A percentile compares a stretch with the other conserved stretches of the same genome.
These are phyloP conservation scores for Botrytis deweyae DNA, from an alignment of 2,329 filamentous ascomycete species.

Conservation along the genomic window DNA sequence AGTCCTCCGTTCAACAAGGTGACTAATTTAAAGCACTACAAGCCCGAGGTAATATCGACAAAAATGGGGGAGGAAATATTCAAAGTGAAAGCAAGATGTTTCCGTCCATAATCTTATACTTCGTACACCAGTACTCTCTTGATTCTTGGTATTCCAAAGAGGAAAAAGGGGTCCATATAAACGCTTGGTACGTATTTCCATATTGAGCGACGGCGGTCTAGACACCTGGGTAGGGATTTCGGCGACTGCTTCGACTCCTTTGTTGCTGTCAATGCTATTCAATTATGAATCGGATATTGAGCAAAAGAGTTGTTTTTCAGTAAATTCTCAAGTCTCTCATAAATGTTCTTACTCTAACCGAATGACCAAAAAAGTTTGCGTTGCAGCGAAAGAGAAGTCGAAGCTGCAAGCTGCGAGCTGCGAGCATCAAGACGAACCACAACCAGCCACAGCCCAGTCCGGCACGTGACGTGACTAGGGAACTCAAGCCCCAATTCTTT, in stretches of 20 bases:
- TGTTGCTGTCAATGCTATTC: not conserved
- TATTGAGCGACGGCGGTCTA: not conserved
- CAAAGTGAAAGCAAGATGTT: not conserved
- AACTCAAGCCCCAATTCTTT: not conserved
- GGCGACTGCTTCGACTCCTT: not conserved
- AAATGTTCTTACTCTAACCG: not conserved
- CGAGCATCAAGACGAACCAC: not conserved
- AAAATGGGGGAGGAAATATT: not conserved
- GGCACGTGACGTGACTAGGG: not conserved
- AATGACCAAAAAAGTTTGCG: not conserved
- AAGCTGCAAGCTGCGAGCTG: not conserved
- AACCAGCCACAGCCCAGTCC: not conserved
- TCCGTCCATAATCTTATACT: not conserved
- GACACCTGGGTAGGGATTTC: not conserved
- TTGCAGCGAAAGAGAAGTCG: not conserved
- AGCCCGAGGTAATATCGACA: not conserved
- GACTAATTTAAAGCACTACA: not conserved
- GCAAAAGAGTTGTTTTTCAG: not conserved
- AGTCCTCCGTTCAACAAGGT: not conserved
- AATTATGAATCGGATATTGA: not conserved
- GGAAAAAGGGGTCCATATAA: not conserved
- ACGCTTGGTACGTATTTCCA: not conserved
- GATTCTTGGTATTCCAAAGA: not conserved
- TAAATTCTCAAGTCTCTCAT: not conserved
- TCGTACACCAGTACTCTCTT: not conserved